Conservation (phyloP, 768 basidiomycete genomes). For the Guyanaporus albipodus region DNA sequence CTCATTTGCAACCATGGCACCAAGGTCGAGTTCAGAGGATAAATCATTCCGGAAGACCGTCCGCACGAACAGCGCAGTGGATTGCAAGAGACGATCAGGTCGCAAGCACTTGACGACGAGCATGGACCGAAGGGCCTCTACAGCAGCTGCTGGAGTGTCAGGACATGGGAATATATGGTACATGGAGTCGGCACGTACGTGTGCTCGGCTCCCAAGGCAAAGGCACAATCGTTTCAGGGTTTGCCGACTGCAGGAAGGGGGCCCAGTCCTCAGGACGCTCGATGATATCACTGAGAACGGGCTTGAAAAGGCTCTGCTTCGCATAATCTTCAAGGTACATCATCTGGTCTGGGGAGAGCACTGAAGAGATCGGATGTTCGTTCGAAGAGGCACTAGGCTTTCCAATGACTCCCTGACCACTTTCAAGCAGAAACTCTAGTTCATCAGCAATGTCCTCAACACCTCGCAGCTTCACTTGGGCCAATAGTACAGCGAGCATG, state of each 20-base stretch:
- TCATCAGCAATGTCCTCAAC: constrained; percentile 79
- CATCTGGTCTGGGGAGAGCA: constrained; percentile 65
- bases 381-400: constrained; percentile 32
- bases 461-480: constrained; percentile 83
- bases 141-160: constrained; percentile 47
- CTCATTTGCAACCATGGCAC: constrained; percentile 73
- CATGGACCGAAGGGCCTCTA: constrained; percentile 71
- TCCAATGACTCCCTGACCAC: constrained; percentile 61
- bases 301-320: constrained; percentile 72
- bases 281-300: constrained; percentile 59
- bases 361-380: constrained; percentile 36
- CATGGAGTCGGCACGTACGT: constrained; percentile 47
- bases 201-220: constrained; percentile 73
- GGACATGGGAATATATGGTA: background rate
- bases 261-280: constrained; percentile 67
- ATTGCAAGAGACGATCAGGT: constrained; percentile 87
- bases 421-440: constrained; percentile 88
- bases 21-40: constrained; percentile 74
- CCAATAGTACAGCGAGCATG: constrained; percentile 85
- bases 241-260: constrained; percentile 60
- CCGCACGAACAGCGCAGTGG: constrained; percentile 70
- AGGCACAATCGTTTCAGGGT: constrained; percentile 70
- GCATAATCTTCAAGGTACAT: constrained; percentile 68
- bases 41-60: constrained; percentile 79
- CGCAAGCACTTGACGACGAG: constrained; percentile 87